Percentiles rank a stretch among this genome's conserved stretches.
Conservation (phyloP, 768 basidiomycete species). For the Suillus subaureus region DNA sequence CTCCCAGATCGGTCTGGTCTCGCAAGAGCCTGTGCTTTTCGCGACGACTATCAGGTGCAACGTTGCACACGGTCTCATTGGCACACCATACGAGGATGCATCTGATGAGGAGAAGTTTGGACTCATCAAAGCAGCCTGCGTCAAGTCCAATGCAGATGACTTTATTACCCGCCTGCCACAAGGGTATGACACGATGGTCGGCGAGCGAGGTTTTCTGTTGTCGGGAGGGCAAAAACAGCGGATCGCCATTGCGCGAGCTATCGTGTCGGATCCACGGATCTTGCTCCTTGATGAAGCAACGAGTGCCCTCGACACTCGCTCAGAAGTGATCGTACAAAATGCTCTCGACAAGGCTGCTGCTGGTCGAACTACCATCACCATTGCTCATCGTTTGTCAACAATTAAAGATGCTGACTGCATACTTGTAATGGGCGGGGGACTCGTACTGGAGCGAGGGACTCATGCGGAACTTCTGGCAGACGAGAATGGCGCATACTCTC, state of each 20-base stretch:
- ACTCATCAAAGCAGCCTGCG: slow-evolving; percentile 48
- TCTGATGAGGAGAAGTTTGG: slow-evolving; percentile 44
- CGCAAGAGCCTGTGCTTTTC: slow-evolving; percentile 54
- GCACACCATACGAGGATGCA: slow-evolving; percentile 42
- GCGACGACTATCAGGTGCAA: slow-evolving; percentile 48
- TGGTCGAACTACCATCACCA: slow-evolving; percentile 40
- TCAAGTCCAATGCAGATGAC: slow-evolving; percentile 53
- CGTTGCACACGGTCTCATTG: slow-evolving; percentile 49
- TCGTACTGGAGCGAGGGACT: slow-evolving; percentile 45
- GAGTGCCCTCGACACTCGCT: slow-evolving; percentile 50
- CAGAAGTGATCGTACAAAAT: slow-evolving; percentile 54
- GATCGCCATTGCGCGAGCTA: slow-evolving; percentile 53
- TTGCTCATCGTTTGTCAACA: slow-evolving; percentile 37
- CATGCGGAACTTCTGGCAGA: slow-evolving; percentile 41
- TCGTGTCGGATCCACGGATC: slow-evolving; percentile 52
- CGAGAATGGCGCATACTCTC: slow-evolving; percentile 42
- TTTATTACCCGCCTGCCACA: slow-evolving; percentile 50
- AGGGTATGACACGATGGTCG: slow-evolving; percentile 53
- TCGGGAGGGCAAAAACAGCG: slow-evolving; percentile 58
- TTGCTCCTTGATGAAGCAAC: slow-evolving; percentile 54
- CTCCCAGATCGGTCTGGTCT: slow-evolving; percentile 52
- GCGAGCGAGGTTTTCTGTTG: slow-evolving; percentile 50
- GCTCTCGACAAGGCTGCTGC: slow-evolving; percentile 52
- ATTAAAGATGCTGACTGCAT: slow-evolving; percentile 48
- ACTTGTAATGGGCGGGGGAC: slow-evolving; percentile 47